These are phyloP conservation scores for Wallacemonas collosoma DNA, from an alignment of 208 protist genomes.

Conservation along the genomic window DNA sequence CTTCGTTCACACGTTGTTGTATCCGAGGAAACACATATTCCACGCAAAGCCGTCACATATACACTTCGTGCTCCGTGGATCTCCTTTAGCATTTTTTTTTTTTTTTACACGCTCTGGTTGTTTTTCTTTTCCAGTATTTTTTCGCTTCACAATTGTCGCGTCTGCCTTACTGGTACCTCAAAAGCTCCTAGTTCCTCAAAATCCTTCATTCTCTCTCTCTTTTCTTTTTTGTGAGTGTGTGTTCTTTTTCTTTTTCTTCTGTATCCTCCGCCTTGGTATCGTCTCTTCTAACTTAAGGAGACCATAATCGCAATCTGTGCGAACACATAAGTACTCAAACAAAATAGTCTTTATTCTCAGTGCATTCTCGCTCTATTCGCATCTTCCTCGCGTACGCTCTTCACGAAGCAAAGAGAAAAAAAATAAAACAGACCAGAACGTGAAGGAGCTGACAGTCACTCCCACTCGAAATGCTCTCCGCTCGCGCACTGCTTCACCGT, in stretches of 20 bases:
- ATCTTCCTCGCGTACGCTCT: not conserved
- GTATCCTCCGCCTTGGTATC: too few relatives aligned
- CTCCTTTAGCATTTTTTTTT: slow-evolving; percentile 11
- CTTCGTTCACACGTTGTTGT: too few relatives aligned
- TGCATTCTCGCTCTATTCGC: too few relatives aligned
- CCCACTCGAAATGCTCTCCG: slow-evolving; percentile 2
- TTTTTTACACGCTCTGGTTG: not conserved
- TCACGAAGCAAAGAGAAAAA: not conserved
- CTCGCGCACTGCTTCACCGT: not conserved
- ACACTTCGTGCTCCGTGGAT: not conserved
- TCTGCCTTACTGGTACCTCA: slow-evolving; percentile 1
- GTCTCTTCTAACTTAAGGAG: too few relatives aligned
- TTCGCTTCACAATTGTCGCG: not conserved
- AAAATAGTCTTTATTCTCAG: too few relatives aligned
- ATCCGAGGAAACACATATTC: too few relatives aligned
- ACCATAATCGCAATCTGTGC: too few relatives aligned
- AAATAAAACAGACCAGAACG: slow-evolving; percentile 6
- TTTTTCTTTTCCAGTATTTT: slow-evolving; percentile 5
- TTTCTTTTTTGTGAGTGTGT: not conserved
- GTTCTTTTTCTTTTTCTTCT: not conserved
- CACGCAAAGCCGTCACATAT: too few relatives aligned
- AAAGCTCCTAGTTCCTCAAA: not conserved
- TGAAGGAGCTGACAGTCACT: too few relatives aligned
- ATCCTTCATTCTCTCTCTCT: not conserved
- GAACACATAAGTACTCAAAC: too few relatives aligned